Conservation (phyloP, 768 basidiomycete species). For the Termitomyces sp. region DNA sequence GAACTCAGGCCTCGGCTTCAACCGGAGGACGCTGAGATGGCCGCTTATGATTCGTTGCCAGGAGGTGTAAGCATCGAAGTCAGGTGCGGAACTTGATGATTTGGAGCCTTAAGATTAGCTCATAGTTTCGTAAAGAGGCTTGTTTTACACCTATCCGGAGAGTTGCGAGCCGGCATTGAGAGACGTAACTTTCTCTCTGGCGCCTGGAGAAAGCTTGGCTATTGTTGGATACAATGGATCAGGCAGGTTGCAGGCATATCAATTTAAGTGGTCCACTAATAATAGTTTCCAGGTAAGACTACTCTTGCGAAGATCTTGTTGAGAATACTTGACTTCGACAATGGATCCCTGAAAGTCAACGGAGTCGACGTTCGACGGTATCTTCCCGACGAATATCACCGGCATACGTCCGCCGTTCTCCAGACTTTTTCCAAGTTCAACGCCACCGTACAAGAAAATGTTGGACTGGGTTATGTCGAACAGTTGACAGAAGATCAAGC, state of each 20-base stretch:
- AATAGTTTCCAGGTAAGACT: slow-evolving; percentile 59
- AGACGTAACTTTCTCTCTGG: slow-evolving; percentile 63
- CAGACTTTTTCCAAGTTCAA: slow-evolving; percentile 83
- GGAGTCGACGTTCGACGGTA: slow-evolving; percentile 60
- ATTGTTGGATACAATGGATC: slow-evolving; percentile 86
- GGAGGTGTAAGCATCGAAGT: slow-evolving; percentile 68
- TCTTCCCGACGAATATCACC: slow-evolving; percentile 66
- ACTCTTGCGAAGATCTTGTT: slow-evolving; percentile 80
- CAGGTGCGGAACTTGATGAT: slow-evolving; percentile 37
- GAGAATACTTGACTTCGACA: slow-evolving; percentile 71
- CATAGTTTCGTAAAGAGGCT: slow-evolving; percentile 19
- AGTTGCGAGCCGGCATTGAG: slow-evolving; percentile 58
- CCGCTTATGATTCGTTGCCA: slow-evolving; percentile 39
- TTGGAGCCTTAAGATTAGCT: slow-evolving; percentile 5
- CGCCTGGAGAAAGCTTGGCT: slow-evolving; percentile 75
- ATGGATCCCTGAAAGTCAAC: slow-evolving; percentile 66
- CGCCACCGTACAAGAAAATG: slow-evolving; percentile 74
- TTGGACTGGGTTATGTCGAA: slow-evolving; percentile 75
- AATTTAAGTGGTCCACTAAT: not conserved
- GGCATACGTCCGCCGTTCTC: slow-evolving; percentile 73
- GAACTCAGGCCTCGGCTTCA: slow-evolving; percentile 62
- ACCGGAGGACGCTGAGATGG: slow-evolving; percentile 47
- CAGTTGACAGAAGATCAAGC: slow-evolving; percentile 51
- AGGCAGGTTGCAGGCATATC: slow-evolving; percentile 34
- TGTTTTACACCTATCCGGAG: slow-evolving; percentile 78